phyloP scores from a whole-genome alignment of 371 early-diverging fungal genomes.

The Mortierella sp. region DNA sequence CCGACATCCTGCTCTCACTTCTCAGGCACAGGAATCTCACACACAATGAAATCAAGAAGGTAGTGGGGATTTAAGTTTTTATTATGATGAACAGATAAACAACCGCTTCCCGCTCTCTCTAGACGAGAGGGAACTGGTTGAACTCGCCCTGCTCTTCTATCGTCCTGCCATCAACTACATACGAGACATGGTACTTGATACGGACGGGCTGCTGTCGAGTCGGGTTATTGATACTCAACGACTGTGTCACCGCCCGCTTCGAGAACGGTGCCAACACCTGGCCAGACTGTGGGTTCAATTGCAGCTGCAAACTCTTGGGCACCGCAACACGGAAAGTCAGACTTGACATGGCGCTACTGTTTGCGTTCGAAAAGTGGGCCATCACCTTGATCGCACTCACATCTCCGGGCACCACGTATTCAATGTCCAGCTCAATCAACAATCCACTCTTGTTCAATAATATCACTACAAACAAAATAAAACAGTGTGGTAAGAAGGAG shows the following conservation, averaged over 20 bases:
- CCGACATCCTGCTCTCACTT: not conserved
- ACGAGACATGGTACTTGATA: slow-evolving; percentile 77
- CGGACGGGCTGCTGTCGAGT: slow-evolving; percentile 70
- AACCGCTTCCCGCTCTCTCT: not conserved
- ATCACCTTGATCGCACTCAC: slow-evolving; percentile 43
- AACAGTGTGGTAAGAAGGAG: not conserved
- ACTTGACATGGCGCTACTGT: slow-evolving; percentile 65
- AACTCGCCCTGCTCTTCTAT: slow-evolving; percentile 82
- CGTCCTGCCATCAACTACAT: slow-evolving; percentile 72
- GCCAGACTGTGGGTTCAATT: slow-evolving; percentile 73
- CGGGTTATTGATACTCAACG: slow-evolving; percentile 67
- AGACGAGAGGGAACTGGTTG: slow-evolving; percentile 46
- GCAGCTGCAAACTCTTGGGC: slow-evolving; percentile 75
- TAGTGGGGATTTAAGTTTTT: not conserved
- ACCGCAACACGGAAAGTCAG: slow-evolving; percentile 66
- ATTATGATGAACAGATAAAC: not conserved
- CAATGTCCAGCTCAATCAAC: slow-evolving; percentile 59
- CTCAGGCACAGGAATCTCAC: not conserved
- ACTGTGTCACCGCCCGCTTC: slow-evolving; percentile 67
- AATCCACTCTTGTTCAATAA: slow-evolving; percentile 79
- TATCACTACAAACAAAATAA: slow-evolving; percentile 42
- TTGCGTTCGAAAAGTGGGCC: slow-evolving; percentile 65
- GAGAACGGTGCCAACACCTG: slow-evolving; percentile 71
- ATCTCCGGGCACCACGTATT: slow-evolving; percentile 24
- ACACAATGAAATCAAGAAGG: too few relatives aligned